Evolutionary conservation across 2,329 filamentous ascomycete species (phyloP).

Genomic region (Paradendryphiella salina): DNA sequence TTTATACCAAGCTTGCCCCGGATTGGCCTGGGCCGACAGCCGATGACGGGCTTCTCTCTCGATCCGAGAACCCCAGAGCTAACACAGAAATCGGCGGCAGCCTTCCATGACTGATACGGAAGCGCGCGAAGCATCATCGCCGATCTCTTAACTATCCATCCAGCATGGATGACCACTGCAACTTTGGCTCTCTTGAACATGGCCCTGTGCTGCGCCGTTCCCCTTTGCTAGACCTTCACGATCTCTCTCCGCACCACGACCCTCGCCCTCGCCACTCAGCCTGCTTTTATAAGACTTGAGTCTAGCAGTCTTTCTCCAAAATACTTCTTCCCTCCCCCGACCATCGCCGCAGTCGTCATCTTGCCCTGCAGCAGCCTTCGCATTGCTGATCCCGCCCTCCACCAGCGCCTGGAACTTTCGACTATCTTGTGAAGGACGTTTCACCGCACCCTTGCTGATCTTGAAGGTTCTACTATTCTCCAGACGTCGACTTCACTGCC

Average conservation of each 20-base stretch:
- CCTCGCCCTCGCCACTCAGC: conserved; percentile 10
- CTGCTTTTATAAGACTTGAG: conserved; percentile 5
- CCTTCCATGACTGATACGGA: conserved; percentile 17
- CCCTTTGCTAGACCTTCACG: conserved; percentile 1
- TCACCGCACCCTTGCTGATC: conserved; percentile 6
- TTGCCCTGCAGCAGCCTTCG: conserved; percentile 25
- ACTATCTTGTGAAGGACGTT: conserved; percentile 10
- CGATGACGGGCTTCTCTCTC: conserved; percentile 25
- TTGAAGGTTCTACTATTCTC: background rate
- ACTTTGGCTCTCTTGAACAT: conserved; percentile 12
- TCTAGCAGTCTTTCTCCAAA: background rate
- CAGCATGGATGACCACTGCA: conserved; percentile 30
- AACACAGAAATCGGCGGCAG: conserved; percentile 25
- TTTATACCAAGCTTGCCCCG: conserved; percentile 10
- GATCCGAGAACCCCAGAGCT: conserved; percentile 25
- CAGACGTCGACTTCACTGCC: conserved; percentile 1
- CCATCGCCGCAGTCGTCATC: conserved; percentile 10
- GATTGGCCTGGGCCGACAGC: conserved; percentile 13
- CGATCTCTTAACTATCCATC: conserved; percentile 21
- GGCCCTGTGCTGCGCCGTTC: conserved; percentile 7
- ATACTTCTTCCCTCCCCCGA: background rate
- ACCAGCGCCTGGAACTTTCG: conserved; percentile 6
- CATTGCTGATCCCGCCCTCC: conserved; percentile 13
- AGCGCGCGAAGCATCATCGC: conserved; percentile 27
- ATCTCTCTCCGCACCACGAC: background rate